Base-by-base conservation (phyloP, 257 asterid species). In the Solanum chaucha region DNA sequence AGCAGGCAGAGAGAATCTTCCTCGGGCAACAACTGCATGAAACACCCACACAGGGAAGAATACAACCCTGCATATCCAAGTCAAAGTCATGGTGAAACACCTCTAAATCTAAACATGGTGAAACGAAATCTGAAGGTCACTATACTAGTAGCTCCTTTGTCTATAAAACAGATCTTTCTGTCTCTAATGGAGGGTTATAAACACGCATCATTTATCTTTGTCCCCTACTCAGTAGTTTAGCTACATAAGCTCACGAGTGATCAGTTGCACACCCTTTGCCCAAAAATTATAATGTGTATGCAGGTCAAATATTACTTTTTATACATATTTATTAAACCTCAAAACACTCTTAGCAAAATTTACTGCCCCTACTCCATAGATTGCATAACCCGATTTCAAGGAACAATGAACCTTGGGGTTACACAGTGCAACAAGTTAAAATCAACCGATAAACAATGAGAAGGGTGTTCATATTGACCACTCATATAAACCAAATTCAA, bases 1-100 rank as follows among this genome's bases (percentile, higher is more conserved):
- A 48, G 99, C 98, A 80, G 99, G 99, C 87, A 96, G 90, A 87
- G 99, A 97, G 90, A 97, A 97, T 89, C 99, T 93, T 91, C 99
- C 99, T 24, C 99, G 96, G 74, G 99, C 98, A 87, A 95, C 95
- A 90, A 97, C 95, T 38, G 92, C 96, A 85, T 97, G 99, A 94
- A 97, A 97, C 87, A 97, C 89, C 99, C 99, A 97, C 86, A 97
- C 88, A n/a, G 99, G 99, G 82, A 93, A 94, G 91, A 97, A 97
- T 88, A 95, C 85, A 88, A 95, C 51, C 99, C 99, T 97, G 95
- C 94, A 90, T 85, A 89, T 20, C 65, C 80, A 83, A 87, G 77
- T 24, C 44, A 80, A 46, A 80, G 41, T 48, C 67, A 26, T 81
- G 14, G 36, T 44, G 38, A 78, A 26, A 77, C 55, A 89, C 83